Conservation (phyloP, 2,329 filamentous ascomycete genomes). For the Colletotrichum filicis region DNA sequence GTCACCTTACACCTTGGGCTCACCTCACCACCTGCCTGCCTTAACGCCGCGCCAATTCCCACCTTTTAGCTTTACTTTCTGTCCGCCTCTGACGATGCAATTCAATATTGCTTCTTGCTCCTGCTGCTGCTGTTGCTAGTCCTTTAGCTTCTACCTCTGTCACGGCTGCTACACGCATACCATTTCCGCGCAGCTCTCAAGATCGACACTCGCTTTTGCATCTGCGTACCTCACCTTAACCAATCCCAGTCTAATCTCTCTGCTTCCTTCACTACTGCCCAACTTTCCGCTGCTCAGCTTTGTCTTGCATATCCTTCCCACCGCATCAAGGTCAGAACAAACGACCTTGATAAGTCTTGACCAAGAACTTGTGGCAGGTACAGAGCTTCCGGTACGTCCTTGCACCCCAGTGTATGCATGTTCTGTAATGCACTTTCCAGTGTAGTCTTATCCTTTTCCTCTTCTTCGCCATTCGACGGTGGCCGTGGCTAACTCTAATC, state of each 20-base stretch:
- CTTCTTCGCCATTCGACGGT: neutral
- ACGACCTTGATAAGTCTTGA: neutral
- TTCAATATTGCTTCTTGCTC: slow-evolving; percentile 13
- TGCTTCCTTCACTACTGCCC: neutral
- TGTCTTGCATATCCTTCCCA: neutral
- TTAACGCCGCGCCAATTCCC: slow-evolving; percentile 4
- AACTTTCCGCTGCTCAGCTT: neutral
- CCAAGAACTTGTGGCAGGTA: neutral
- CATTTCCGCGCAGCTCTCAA: neutral
- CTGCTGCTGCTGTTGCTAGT: neutral
- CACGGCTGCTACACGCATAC: neutral
- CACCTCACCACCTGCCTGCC: neutral
- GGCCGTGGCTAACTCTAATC: slow-evolving; percentile 10
- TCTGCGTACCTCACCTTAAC: neutral
- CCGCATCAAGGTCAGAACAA: neutral
- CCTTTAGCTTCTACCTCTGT: neutral
- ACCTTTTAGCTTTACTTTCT: slow-evolving; percentile 13
- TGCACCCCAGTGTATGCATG: neutral
- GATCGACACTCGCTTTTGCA: neutral
- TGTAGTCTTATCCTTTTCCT: neutral
- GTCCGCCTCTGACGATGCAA: slow-evolving; percentile 25
- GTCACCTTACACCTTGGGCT: neutral
- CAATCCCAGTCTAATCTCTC: neutral
- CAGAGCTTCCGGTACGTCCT: neutral
- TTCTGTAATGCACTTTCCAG: neutral